A percentile compares a stretch with the other conserved stretches of the same genome.
Conservation (phyloP, 1,139 yeast genomes). For the Lodderomyces oxycetoniae region DNA sequence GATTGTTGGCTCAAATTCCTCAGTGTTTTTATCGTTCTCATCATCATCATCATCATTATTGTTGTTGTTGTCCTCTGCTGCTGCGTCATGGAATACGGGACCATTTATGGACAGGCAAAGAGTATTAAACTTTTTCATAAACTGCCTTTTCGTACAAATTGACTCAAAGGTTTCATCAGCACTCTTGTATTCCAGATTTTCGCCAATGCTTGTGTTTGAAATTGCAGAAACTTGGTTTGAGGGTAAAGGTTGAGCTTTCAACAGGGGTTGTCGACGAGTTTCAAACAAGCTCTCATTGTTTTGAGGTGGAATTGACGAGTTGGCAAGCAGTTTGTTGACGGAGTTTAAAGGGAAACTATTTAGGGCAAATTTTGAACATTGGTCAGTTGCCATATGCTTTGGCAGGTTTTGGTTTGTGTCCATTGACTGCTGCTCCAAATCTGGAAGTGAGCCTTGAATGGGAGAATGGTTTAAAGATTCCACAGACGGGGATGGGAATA, state of each 20-base stretch:
- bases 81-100: not conserved
- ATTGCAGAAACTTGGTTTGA: too few species aligned
- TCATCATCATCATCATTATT: slow-evolving; percentile 7
- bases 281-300: too few species aligned
- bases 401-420: too few species aligned
- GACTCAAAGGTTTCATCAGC: slow-evolving; percentile 17
- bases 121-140: not conserved
- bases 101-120: not conserved
- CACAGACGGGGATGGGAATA: too few species aligned
- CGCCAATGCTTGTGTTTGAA: too few species aligned
- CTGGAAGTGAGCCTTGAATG: too few species aligned
- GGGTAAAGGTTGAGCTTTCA: too few species aligned
- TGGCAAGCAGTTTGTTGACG: too few species aligned
- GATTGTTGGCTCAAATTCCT: slow-evolving; percentile 1
- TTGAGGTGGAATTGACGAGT: too few species aligned
- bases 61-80: slow-evolving; percentile 1
- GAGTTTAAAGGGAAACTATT: slow-evolving; percentile 13
- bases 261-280: too few species aligned
- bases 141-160: not conserved
- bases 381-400: slow-evolving; percentile 2
- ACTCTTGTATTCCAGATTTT: slow-evolving; percentile 16
- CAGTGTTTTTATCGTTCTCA: slow-evolving; percentile 4
- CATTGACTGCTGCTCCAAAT: not conserved
- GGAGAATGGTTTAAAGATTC: too few species aligned
- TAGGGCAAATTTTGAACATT: slow-evolving; percentile 13